Conservation (phyloP, 2,329 filamentous ascomycete genomes). For the Colletotrichum nymphaeae region DNA sequence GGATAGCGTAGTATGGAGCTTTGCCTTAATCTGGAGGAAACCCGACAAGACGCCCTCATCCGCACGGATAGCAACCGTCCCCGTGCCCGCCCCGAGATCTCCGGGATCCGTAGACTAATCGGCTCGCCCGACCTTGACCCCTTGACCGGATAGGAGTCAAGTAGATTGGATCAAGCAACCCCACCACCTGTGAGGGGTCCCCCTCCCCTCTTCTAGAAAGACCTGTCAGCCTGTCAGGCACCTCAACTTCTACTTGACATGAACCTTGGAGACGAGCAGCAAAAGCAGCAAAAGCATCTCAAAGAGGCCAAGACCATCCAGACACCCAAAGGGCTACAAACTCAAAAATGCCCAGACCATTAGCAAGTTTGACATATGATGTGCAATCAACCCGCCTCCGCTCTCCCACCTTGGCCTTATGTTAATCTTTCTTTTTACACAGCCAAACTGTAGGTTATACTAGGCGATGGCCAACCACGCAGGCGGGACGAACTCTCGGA, state of each 20-base stretch:
- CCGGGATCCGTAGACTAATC: slow-evolving; percentile 5
- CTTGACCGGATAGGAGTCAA: not conserved
- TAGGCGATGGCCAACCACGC: not conserved
- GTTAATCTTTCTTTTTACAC: not conserved
- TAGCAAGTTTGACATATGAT: slow-evolving; percentile 31
- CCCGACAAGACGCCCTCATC: not conserved
- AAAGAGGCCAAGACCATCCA: slow-evolving; percentile 4
- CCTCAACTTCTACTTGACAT: too few species aligned
- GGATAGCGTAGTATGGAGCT: not conserved
- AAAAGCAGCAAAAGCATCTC: not conserved
- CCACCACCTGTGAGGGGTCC: too few species aligned
- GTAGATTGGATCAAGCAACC: not conserved
- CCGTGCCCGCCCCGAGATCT: slow-evolving; percentile 10
- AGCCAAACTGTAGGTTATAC: not conserved
- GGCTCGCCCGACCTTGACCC: not conserved
- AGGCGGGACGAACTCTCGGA: slow-evolving; percentile 8
- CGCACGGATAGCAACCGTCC: slow-evolving; percentile 11
- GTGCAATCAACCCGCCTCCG: slow-evolving; percentile 13
- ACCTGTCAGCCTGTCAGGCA: too few species aligned
- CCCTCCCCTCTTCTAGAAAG: not conserved
- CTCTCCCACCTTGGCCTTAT: not conserved
- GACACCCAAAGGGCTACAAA: not conserved
- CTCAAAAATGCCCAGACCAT: slow-evolving; percentile 22
- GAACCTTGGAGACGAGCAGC: not conserved
- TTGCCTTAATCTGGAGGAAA: not conserved